These are phyloP conservation scores for Pichia sp. DNA, from an alignment of 1,139 yeast species.

Conservation along the genomic window DNA sequence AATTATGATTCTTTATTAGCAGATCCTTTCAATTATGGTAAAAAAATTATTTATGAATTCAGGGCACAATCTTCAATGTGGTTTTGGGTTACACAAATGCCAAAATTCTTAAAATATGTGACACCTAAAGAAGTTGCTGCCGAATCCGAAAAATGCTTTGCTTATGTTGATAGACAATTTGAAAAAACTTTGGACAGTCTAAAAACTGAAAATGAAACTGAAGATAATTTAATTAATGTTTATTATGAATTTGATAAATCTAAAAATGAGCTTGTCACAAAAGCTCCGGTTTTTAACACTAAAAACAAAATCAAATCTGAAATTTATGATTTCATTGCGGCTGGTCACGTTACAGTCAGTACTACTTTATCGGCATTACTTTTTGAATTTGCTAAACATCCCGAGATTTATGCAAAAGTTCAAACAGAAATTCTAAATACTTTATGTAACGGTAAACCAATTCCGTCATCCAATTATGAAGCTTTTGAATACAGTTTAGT, in stretches of 20 bases:
- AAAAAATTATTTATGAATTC: constrained; percentile 42
- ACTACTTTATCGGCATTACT: constrained; percentile 53
- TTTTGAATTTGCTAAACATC: constrained; percentile 51
- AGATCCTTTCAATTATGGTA: constrained; percentile 30
- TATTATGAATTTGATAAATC: constrained; percentile 20
- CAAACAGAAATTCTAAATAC: constrained; percentile 35
- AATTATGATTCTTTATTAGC: constrained; percentile 30
- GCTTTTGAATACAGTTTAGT: constrained; percentile 29
- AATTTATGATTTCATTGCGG: constrained; percentile 47
- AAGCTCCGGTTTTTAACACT: constrained; percentile 15
- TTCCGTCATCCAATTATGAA: constrained; percentile 4
- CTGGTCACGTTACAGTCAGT: constrained; percentile 77
- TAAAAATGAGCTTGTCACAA: background rate
- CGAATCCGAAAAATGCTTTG: constrained; percentile 38
- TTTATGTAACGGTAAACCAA: constrained; percentile 13
- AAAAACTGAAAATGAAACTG: constrained; percentile 26
- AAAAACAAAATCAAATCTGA: constrained; percentile 36
- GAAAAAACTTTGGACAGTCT: constrained; percentile 19
- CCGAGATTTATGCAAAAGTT: constrained; percentile 37
- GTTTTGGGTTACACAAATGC: constrained; percentile 64
- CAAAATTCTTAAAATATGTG: constrained; percentile 45
- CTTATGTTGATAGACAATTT: constrained; percentile 48
- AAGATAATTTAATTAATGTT: constrained; percentile 24
- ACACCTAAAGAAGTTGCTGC: constrained; percentile 36
- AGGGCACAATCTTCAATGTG: constrained; percentile 54